Conservation (phyloP, 169 alveolate species). For the Eimeria nieschulzi region DNA sequence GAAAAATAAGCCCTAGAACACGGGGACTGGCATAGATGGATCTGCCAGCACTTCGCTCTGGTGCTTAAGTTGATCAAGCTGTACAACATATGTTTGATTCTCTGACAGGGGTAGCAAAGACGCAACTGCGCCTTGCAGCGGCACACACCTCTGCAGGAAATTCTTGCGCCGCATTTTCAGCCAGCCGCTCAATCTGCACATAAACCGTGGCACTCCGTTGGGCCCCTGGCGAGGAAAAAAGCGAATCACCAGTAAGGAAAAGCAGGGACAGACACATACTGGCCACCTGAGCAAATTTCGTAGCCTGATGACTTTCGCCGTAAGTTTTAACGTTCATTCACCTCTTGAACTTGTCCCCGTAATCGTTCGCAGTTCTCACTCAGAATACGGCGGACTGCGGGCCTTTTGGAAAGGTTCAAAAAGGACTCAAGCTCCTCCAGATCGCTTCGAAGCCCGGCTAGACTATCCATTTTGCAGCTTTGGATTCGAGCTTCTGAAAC, state of each 20-base stretch:
- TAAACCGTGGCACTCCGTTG: not conserved
- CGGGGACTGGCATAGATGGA: too few relatives aligned
- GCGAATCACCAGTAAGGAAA: too few relatives aligned
- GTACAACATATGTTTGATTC: not conserved
- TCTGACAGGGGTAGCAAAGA: not conserved
- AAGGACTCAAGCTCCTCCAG: slow-evolving; percentile 49
- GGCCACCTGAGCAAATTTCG: too few relatives aligned
- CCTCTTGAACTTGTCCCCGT: slow-evolving; percentile 48
- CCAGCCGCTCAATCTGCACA: slow-evolving; percentile 34
- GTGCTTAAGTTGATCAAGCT: too few relatives aligned
- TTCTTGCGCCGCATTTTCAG: slow-evolving; percentile 24
- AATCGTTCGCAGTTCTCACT: slow-evolving; percentile 31
- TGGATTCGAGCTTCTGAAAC: too few relatives aligned
- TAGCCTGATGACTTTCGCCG: too few relatives aligned
- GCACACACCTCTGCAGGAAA: slow-evolving; percentile 14
- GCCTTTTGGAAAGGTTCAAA: slow-evolving; percentile 10
- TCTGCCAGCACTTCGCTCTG: too few relatives aligned
- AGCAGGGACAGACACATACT: too few relatives aligned
- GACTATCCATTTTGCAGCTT: slow-evolving; percentile 13
- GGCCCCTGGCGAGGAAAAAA: too few relatives aligned
- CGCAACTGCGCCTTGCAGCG: not conserved
- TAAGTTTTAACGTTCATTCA: too few relatives aligned
- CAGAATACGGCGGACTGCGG: slow-evolving; percentile 2
- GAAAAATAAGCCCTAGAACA: too few relatives aligned
- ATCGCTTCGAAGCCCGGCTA: slow-evolving; percentile 25